A percentile compares a stretch with the other conserved stretches of the same genome.
Conservation (phyloP, 495 filamentous ascomycete genomes). For the Endocarpon pusillum region DNA sequence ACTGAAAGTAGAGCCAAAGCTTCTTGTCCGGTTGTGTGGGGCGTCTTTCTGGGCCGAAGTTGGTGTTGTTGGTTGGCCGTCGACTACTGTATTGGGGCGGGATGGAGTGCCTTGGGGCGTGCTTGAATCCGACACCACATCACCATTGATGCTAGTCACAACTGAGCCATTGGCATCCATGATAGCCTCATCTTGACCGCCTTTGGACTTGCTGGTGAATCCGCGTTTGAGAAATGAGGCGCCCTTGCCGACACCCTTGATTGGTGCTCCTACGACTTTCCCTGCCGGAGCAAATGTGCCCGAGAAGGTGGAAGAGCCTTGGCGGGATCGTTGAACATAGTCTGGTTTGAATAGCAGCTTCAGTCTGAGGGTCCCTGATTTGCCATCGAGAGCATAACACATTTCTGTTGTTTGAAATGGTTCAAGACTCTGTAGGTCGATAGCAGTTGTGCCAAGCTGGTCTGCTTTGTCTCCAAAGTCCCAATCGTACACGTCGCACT, state of each 20-base stretch:
- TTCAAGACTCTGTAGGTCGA: constrained; percentile 68
- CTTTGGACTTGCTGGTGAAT: constrained; percentile 48
- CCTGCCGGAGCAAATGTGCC: constrained; percentile 85
- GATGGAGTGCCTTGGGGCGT: constrained; percentile 6
- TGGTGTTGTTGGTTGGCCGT: constrained; percentile 17
- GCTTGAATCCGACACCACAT: no score
- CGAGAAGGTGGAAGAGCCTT: constrained; percentile 84
- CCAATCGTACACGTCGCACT: constrained; percentile 79
- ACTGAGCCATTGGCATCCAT: constrained; percentile 12
- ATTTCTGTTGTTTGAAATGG: constrained; percentile 65
- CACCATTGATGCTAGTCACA: constrained; percentile 9
- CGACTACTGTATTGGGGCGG: constrained; percentile 4
- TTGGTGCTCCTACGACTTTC: constrained; percentile 79
- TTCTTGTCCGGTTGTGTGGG: constrained; percentile 47
- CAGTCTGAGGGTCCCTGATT: constrained; percentile 67
- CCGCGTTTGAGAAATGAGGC: constrained; percentile 73
- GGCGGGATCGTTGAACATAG: constrained; percentile 73
- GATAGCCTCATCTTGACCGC: constrained; percentile 32
- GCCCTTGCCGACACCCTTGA: constrained; percentile 82
- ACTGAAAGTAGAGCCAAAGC: constrained; percentile 38
- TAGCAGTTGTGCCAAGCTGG: constrained; percentile 57
- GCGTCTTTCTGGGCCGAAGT: constrained; percentile 22
- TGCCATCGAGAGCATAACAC: constrained; percentile 65
- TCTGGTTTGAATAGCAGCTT: constrained; percentile 85
- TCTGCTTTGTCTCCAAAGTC: constrained; percentile 88